Base-by-base conservation (phyloP, 495 filamentous ascomycete species). In the Thozetella sp. region DNA sequence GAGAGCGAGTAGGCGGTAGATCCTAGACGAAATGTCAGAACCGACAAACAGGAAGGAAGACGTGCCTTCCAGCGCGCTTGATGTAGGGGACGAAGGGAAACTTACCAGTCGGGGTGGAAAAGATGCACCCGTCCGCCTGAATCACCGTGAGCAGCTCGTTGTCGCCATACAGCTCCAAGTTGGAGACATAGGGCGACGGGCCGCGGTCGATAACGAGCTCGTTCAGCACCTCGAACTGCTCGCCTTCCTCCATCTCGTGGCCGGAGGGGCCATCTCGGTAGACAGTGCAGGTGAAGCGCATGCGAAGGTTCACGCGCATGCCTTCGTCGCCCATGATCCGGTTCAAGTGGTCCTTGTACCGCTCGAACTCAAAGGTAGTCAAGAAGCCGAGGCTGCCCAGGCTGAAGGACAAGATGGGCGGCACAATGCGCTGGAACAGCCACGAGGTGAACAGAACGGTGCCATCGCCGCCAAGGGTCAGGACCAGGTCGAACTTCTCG, bases 141-240 rank as follows among this genome's bases (percentile, higher is more conserved):
- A 99, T 88, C 43, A 97, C 90, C 19, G 95, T 99, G 55, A 99
- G 82, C 22, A 96, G 86, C 74, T 93, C 89, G 70, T 96, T 88
- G 68, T 98, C 93, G 56, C 91, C 94, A 67, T 97, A 97, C 25
- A 99, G 80, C 77, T 98, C 96, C 34, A 96, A 81, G 71, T 93
- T 93, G n/a, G 92, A 95, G 45, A 96, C 92, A 69, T 97, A 97
- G n/a, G 94, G 90, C 43, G 91, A 95, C 62, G 95, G 94, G 54
- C 95, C 95, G 26, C 95, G 90, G 74, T 99, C 95, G 66, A 99
- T 97, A 65, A 99, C 93, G 22, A 99, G 85, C 76, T 99, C 95
- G 75, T 98, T 98, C 50, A 98, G 85, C 13, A 98, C 93, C 71
- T 97, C 93, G 60, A 96, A 97, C 64, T 94, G 92, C 73, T 97